Evolutionary conservation across 2,329 filamentous ascomycete genomes (phyloP).

Genomic region (Helicocarpus griseus): DNA sequence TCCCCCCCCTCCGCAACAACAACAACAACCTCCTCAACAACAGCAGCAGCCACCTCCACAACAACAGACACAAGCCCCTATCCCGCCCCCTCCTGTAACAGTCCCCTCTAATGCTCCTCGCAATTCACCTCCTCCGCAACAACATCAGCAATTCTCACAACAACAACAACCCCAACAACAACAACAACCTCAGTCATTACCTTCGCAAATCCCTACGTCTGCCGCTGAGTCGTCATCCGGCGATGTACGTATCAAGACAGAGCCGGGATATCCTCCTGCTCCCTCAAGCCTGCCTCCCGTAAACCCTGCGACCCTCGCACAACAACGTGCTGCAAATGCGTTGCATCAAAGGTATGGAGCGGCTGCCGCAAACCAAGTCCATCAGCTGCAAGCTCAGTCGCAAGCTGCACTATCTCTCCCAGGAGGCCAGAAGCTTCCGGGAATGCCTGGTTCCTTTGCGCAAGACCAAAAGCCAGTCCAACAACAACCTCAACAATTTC

Average conservation of each 20-base stretch:
- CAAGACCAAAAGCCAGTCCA: constrained; percentile 1
- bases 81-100: constrained; percentile 30
- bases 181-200: constrained; percentile 18
- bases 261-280: constrained; percentile 37
- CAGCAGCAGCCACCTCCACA: constrained; percentile 27
- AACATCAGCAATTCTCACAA: constrained; percentile 27
- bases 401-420: constrained; percentile 26
- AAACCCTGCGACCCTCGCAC: constrained; percentile 27
- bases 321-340: constrained; percentile 44
- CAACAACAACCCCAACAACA: constrained; percentile 21
- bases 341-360: constrained; percentile 40
- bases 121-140: constrained; percentile 20
- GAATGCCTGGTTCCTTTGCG: constrained; percentile 7
- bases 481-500: constrained; percentile 9
- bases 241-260: constrained; percentile 42
- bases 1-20: constrained; percentile 29
- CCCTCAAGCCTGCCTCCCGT: constrained; percentile 21
- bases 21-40: constrained; percentile 22
- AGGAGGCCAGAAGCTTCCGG: constrained; percentile 18
- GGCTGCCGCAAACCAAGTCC: constrained; percentile 33
- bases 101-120: constrained; percentile 37
- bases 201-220: constrained; percentile 16
- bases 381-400: constrained; percentile 34
- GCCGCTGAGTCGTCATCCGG: constrained; percentile 8
- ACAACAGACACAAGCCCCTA: constrained; percentile 27